Base-by-base conservation (phyloP, 495 filamentous ascomycete genomes). In the Penicillium manginii region DNA sequence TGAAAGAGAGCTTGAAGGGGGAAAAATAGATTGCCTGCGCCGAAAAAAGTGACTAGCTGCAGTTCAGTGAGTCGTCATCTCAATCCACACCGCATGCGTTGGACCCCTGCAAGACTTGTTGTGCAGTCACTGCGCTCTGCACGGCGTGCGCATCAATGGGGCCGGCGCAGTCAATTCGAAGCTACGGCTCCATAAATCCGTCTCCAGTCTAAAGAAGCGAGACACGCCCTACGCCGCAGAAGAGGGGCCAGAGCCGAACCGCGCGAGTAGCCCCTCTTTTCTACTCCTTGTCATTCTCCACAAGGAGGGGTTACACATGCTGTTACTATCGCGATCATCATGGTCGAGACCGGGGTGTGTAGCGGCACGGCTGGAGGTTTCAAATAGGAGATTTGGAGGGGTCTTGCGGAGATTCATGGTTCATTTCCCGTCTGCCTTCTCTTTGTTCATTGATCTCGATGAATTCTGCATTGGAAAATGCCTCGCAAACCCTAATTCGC, bases 401-500 rank as follows among this genome's bases (percentile, higher is more conserved):
- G 40, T 19, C 17, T 18, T 17, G 17, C 40, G 40, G 40, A 19
- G 17, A 43, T 43, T 17, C 40, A 43, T 19, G 40, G 40, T 43
- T 43, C 8, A n/a, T 12, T 17, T 43, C 2, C 17, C 17, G 17
- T 18, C 15, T 43, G 8, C 17, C n/a, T 57, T n/a, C 22, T 47
- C 45, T 47, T 47, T 47, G 45, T 47, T 47, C 15, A 11, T 11
- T 43, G 17, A 17, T n/a, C 40, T 43, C n/a, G 17, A 43, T 9
- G 15, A 52, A n/a, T 23, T 48, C 48, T 51, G 49, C 40, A 52
- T 53, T 43, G 47, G 35, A 32, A 18, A 12, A 33, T 50, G 40
- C 40, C 40, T 52, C 15, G 49, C 48, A 45, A 43, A 51, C 48
- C 15, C 51, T 37, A 48, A 47, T 45, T 18, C 14, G 33, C 47